phyloP scores from a whole-genome alignment of 768 basidiomycete species.

The Sarcodon aspratus region DNA sequence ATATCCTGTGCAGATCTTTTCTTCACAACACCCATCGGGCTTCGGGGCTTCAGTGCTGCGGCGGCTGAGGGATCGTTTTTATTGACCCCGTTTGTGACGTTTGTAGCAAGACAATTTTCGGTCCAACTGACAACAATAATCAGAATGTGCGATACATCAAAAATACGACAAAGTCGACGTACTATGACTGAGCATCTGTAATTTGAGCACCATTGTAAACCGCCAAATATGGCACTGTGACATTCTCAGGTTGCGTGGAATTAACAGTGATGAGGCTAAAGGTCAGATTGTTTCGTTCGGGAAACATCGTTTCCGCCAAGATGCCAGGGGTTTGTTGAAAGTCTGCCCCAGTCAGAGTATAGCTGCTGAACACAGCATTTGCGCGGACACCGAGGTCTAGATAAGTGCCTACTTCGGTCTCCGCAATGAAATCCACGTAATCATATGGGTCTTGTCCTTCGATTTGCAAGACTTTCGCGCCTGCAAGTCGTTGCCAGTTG shows the following conservation, averaged over 20 bases:
- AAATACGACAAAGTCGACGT: slow-evolving; percentile 9
- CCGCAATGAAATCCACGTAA: slow-evolving; percentile 46
- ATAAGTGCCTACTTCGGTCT: slow-evolving; percentile 41
- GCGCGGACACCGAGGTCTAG: slow-evolving; percentile 53
- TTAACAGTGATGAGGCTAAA: slow-evolving; percentile 35
- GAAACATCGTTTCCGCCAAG: slow-evolving; percentile 42
- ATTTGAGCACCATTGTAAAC: slow-evolving; percentile 34
- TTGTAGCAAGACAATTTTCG: slow-evolving; percentile 43
- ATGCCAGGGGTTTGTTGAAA: slow-evolving; percentile 50
- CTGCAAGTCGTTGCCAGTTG: slow-evolving; percentile 49
- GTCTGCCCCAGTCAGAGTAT: slow-evolving; percentile 20
- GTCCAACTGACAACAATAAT: slow-evolving; percentile 31
- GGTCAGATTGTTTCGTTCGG: slow-evolving; percentile 32
- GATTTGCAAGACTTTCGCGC: slow-evolving; percentile 43
- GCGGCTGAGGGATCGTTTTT: background rate
- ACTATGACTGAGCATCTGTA: slow-evolving; percentile 42
- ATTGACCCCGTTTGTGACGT: slow-evolving; percentile 39
- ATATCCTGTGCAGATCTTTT: slow-evolving; percentile 16
- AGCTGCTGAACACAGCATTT: slow-evolving; percentile 51
- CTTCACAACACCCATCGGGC: background rate
- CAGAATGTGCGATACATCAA: background rate
- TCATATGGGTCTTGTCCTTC: slow-evolving; percentile 39
- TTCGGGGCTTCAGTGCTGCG: background rate
- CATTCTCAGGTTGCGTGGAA: slow-evolving; percentile 34
- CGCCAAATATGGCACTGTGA: slow-evolving; percentile 42